Evolutionary conservation across 768 basidiomycete genomes (phyloP), one percentile per base, ranked within the genome.

Genomic region (Boletus huronensis): DNA sequence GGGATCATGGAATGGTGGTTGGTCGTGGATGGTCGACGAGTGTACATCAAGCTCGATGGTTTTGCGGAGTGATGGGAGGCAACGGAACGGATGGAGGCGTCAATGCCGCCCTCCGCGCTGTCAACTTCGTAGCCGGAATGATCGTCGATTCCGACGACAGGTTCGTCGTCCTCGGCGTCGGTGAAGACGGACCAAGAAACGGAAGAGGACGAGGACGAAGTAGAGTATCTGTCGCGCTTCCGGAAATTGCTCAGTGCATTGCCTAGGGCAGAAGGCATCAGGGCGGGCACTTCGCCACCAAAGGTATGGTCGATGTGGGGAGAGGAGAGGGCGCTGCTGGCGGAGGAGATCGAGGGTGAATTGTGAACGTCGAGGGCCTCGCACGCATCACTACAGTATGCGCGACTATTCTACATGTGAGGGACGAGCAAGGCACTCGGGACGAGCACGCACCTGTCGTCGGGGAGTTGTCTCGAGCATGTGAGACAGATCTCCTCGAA

Each of bases 401-500:
- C 80, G 54, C 77, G 80, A 53, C 86, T 87, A 55, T 80, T 57
- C 49, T 62, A 41, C 48, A 51, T 32, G 54, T 62, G 59, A 53
- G 66, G 54, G 39, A 52, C 50, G 48, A 59, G 40, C 48, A 57
- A 51, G 38, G 32, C 13, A 54, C 31, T 28, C 49, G 48, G 58
- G 60, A 59, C 50, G 59, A 45, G 54, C 51, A 72, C 79, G 58
- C 76, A 87, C 85, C 79, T 80, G 69, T 84, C 82, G 70, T 79
- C 82, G 58, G 70, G 67, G 61, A 88, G 77, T 51, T 81, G 81
- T 70, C 80, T 83, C 50, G 87, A 85, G 67, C 88, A 90, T 50
- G 79, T 74, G 53, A 90, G 78, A 67, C 88, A 90, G 64, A 84
- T 77, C 76, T 89, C 87, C 79, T 88, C 84, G 70, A 87, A 89